Conservation (phyloP, 495 filamentous ascomycete species). For the Lentithecium fluviatile region DNA sequence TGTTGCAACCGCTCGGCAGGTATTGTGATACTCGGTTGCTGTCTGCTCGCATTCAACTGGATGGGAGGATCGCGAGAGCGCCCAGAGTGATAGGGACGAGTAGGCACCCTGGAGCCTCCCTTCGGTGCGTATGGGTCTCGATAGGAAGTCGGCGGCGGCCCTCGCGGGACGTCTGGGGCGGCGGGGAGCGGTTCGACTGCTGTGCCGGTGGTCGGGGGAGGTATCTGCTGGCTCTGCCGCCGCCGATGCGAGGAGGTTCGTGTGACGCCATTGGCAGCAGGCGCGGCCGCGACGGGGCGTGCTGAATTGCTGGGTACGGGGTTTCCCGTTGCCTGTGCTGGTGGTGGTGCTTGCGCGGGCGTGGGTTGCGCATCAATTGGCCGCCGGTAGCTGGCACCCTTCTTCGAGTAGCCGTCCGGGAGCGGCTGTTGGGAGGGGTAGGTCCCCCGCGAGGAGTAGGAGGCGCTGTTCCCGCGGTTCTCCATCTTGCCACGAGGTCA, state of each 20-base stretch:
- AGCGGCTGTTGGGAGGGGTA: constrained; percentile 11
- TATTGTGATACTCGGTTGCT: constrained; percentile 30
- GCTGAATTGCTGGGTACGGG: constrained; percentile 19
- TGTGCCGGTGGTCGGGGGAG: constrained; percentile 17
- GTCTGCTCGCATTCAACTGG: constrained; percentile 27
- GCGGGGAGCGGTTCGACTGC: constrained; percentile 45
- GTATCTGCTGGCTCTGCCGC: constrained; percentile 33
- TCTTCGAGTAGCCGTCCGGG: constrained; percentile 28
- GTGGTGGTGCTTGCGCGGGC: constrained; percentile 9
- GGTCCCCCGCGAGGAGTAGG: constrained; percentile 22
- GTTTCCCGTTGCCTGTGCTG: constrained; percentile 6
- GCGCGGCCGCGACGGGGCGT: constrained; percentile 15
- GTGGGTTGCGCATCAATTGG: constrained; percentile 28
- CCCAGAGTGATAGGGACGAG: constrained; percentile 17
- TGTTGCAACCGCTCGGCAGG: constrained; percentile 19
- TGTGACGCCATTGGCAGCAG: constrained; percentile 40
- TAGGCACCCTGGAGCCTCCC: constrained; percentile 19
- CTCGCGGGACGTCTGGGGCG: constrained; percentile 59
- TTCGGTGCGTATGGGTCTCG: constrained; percentile 47
- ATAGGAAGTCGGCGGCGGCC: constrained; percentile 57
- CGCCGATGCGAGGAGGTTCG: constrained; percentile 43
- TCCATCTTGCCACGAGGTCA: constrained; percentile 25
- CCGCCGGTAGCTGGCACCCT: constrained; percentile 27
- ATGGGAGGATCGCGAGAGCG: constrained; percentile 31
- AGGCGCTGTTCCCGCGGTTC: constrained; percentile 21